Evolutionary conservation across 2,329 filamentous ascomycete species (phyloP).

Genomic region (Pezicula carpinea): DNA sequence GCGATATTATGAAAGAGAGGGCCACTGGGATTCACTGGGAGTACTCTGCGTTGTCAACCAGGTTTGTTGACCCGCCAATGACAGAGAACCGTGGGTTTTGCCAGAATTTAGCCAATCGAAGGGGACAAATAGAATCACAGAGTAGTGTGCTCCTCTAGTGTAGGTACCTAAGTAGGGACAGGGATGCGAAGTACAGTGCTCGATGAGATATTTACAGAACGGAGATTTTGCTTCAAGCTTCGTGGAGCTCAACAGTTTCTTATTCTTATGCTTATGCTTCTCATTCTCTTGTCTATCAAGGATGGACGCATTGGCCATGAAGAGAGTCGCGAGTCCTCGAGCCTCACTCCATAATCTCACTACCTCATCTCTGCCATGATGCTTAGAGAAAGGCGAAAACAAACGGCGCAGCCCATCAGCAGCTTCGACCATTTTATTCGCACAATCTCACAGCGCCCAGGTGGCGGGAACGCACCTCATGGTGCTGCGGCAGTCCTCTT

Average conservation of each 20-base stretch:
- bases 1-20: conserved; percentile 1
- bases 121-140: not conserved
- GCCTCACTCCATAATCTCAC: not conserved
- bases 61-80: not conserved
- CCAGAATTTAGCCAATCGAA: not conserved
- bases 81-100: not conserved
- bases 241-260: not conserved
- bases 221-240: no score
- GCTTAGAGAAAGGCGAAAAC: no score
- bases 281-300: not conserved
- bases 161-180: not conserved
- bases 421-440: not conserved
- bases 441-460: not conserved
- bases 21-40: not conserved
- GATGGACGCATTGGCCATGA: not conserved
- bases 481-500: conserved; percentile 10
- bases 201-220: no score
- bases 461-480: not conserved
- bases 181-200: no score
- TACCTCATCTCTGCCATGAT: not conserved
- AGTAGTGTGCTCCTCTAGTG: no score
- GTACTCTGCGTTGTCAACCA: not conserved
- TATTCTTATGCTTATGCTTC: not conserved
- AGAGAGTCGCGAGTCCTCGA: not conserved
- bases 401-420: no score